These are phyloP conservation scores for Phaseolus lunatus DNA, from an alignment of 306 rosid genomes.

Conservation along the genomic window DNA sequence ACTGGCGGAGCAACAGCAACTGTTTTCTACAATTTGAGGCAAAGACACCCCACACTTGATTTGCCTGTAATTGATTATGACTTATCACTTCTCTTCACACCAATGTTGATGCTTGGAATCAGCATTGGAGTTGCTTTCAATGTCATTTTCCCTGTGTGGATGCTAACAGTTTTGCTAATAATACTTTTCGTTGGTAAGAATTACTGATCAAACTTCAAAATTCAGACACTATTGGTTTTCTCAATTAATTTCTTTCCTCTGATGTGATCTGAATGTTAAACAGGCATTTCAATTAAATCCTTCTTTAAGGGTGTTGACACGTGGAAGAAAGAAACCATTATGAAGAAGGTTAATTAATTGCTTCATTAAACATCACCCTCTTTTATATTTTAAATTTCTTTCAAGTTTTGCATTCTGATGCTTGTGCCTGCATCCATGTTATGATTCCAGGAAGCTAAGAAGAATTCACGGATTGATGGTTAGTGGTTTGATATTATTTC, in stretches of 20 bases:
- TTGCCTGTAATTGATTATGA: constrained; percentile 78
- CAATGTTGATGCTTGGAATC: constrained; percentile 81
- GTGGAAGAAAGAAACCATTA: constrained; percentile 74
- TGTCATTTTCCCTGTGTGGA: constrained; percentile 79
- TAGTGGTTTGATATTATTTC: neutral
- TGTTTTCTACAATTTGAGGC: constrained; percentile 67
- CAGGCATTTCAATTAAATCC: constrained; percentile 59
- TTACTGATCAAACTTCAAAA: neutral
- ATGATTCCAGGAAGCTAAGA: constrained; percentile 66
- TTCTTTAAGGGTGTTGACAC: constrained; percentile 70
- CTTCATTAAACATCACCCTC: neutral
- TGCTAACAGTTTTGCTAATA: constrained; percentile 68
- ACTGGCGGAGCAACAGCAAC: constrained; percentile 83
- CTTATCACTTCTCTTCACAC: constrained; percentile 75
- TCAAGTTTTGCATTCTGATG: neutral
- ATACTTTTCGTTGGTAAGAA: constrained; percentile 59
- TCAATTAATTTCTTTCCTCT: neutral
- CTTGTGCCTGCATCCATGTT: constrained; percentile 25
- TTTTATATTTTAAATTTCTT: neutral
- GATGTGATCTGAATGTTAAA: neutral
- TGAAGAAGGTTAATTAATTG: constrained; percentile 54
- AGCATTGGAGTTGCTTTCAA: constrained; percentile 81
- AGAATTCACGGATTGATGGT: constrained; percentile 41
- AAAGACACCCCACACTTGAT: constrained; percentile 78
- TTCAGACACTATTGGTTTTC: neutral